Percentiles rank a stretch among this genome's conserved stretches.
phyloP scores from a whole-genome alignment of 768 basidiomycete genomes.

The Aureoboletus auriporus region DNA sequence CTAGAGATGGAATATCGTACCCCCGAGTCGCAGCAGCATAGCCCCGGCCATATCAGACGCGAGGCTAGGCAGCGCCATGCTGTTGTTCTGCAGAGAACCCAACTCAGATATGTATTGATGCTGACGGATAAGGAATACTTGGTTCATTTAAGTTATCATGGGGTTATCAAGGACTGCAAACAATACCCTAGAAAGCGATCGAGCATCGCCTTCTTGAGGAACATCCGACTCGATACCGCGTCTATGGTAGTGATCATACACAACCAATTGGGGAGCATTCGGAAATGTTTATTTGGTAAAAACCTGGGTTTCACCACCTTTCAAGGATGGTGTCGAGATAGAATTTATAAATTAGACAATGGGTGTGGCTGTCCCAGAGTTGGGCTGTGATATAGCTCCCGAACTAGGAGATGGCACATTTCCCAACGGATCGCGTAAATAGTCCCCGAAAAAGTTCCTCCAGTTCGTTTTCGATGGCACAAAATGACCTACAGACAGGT shows the following conservation, averaged over 20 bases:
- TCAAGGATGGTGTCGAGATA: background rate
- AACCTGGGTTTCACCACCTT: background rate
- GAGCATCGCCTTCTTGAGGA: background rate
- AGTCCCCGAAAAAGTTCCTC: slow-evolving; percentile 71
- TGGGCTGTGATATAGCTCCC: slow-evolving; percentile 31
- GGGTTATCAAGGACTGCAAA: no score
- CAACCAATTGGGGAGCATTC: no score
- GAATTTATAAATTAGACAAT: slow-evolving; percentile 8
- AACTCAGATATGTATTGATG: background rate
- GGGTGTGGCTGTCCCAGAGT: slow-evolving; percentile 50
- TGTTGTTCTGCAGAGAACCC: background rate
- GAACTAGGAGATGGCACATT: slow-evolving; percentile 43
- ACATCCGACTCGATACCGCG: no score
- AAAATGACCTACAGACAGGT: slow-evolving; percentile 60
- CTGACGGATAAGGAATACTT: background rate
- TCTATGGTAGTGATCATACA: no score
- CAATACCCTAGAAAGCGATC: background rate
- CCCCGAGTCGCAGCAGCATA: background rate
- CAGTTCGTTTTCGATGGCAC: slow-evolving; percentile 75
- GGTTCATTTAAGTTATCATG: background rate
- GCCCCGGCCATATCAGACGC: slow-evolving; percentile 1
- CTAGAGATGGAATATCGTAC: background rate
- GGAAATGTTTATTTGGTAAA: background rate
- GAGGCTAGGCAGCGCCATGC: background rate
- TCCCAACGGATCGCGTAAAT: slow-evolving; percentile 50